phyloP scores from a whole-genome alignment of 2,329 filamentous ascomycete genomes.

The Aureobasidium sp. region DNA sequence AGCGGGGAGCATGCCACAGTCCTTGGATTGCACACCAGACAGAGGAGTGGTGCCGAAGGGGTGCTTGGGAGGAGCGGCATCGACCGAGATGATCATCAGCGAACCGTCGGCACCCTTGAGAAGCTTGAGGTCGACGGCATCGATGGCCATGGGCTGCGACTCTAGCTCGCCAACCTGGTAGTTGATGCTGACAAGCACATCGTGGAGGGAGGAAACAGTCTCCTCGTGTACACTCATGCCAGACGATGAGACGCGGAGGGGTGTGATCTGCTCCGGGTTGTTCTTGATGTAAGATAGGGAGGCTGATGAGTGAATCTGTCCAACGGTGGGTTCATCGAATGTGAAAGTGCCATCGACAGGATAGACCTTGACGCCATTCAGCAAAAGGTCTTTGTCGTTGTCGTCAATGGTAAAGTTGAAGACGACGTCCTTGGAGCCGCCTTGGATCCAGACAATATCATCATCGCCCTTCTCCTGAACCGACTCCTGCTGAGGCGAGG shows the following conservation, averaged over 20 bases:
- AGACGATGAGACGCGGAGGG: constrained; percentile 26
- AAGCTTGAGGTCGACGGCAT: constrained; percentile 52
- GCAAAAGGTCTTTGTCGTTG: constrained; percentile 39
- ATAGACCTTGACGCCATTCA: constrained; percentile 57
- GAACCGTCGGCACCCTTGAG: constrained; percentile 51
- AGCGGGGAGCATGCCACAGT: constrained; percentile 34
- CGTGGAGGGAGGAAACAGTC: constrained; percentile 43
- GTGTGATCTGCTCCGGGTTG: constrained; percentile 23
- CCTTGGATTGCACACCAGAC: constrained; percentile 17
- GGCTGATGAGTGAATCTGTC: constrained; percentile 21
- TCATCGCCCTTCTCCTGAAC: constrained; percentile 19
- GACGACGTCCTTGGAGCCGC: constrained; percentile 26
- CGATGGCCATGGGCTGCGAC: constrained; percentile 41
- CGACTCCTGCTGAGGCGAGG: constrained; percentile 15
- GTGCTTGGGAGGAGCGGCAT: constrained; percentile 19
- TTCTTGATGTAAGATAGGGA: constrained; percentile 19
- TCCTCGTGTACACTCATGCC: constrained; percentile 33
- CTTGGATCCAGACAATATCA: constrained; percentile 22
- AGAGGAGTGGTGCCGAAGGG: constrained; percentile 18
- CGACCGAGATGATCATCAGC: constrained; percentile 47
- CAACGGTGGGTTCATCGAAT: constrained; percentile 16
- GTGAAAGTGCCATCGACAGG: constrained; percentile 21
- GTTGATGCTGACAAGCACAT: constrained; percentile 47
- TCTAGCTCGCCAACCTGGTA: constrained; percentile 55
- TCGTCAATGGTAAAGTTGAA: constrained; percentile 48